Evolutionary conservation across 2,329 filamentous ascomycete genomes (phyloP).

Genomic region (Talaromyces verruculosus): DNA sequence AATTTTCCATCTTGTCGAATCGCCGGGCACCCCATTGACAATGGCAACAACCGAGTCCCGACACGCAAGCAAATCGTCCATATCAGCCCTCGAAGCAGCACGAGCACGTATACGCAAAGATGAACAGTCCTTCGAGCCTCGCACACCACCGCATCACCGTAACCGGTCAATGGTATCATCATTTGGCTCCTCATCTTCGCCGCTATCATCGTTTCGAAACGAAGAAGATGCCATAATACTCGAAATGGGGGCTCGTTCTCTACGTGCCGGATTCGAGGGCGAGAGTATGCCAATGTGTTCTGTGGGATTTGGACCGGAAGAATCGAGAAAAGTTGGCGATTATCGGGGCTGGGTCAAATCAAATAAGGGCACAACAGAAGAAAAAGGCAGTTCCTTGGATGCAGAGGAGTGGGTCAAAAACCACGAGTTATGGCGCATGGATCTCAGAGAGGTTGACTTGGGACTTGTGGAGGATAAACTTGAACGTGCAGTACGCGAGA

Average conservation of each 20-base stretch:
- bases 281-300: constrained; percentile 72
- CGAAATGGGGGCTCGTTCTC: constrained; percentile 75
- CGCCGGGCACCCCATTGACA: neutral
- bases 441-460: constrained; percentile 71
- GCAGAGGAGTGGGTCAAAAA: constrained; percentile 44
- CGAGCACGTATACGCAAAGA: constrained; percentile 29
- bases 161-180: constrained; percentile 53
- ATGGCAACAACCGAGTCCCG: constrained; percentile 22
- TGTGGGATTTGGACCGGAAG: constrained; percentile 70
- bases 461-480: constrained; percentile 83
- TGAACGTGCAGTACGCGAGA: constrained; percentile 76
- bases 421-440: constrained; percentile 74
- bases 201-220: constrained; percentile 58
- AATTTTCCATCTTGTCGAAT: neutral
- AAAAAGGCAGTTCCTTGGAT: constrained; percentile 22
- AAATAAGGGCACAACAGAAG: constrained; percentile 29
- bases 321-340: constrained; percentile 76
- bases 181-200: constrained; percentile 55
- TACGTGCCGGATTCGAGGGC: constrained; percentile 83
- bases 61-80: constrained; percentile 22
- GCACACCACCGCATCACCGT: constrained; percentile 55
- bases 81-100: constrained; percentile 23
- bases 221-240: constrained; percentile 85
- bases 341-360: constrained; percentile 66
- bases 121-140: constrained; percentile 44